phyloP scores from a whole-genome alignment of 495 filamentous ascomycete genomes.

The Glonium stellatum region DNA sequence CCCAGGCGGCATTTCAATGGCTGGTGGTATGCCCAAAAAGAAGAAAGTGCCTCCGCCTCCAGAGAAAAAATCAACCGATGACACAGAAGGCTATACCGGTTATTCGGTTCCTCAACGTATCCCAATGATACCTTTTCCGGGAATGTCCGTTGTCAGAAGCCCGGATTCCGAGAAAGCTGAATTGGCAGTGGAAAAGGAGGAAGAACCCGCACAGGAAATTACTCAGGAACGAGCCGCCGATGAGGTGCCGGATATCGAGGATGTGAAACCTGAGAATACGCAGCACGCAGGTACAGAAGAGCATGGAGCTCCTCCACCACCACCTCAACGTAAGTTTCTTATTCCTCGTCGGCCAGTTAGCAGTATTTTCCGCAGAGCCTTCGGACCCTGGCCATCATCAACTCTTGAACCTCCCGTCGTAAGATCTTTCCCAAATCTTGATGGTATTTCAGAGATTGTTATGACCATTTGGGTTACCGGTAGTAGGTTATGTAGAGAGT shows the following conservation, averaged over 20 bases:
- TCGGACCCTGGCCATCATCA: conserved; percentile 14
- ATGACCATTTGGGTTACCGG: conserved; percentile 27
- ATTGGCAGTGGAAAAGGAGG: conserved; percentile 32
- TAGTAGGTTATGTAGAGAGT: conserved; percentile 10
- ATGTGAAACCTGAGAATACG: conserved; percentile 43
- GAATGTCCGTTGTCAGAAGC: conserved; percentile 47
- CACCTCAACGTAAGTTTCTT: conserved; percentile 47
- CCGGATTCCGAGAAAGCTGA: conserved; percentile 36
- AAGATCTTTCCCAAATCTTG: conserved; percentile 16
- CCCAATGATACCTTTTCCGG: conserved; percentile 69
- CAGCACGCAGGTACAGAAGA: conserved; percentile 43
- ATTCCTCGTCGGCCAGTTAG: conserved; percentile 19
- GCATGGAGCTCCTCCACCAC: conserved; percentile 37
- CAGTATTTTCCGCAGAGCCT: conserved; percentile 5
- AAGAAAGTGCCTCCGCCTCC: conserved; percentile 41
- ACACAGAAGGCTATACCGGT: conserved; percentile 39
- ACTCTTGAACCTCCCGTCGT: conserved; percentile 13
- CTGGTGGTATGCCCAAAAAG: conserved; percentile 60
- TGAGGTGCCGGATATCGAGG: conserved; percentile 58
- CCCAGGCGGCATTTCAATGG: conserved; percentile 60
- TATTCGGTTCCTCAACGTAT: conserved; percentile 50
- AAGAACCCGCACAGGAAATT: conserved; percentile 20
- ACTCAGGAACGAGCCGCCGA: conserved; percentile 37
- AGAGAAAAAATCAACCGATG: conserved; percentile 44
- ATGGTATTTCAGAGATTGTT: conserved; percentile 24